Conservation (phyloP, 495 filamentous ascomycete species). For the Hyaloscypha bicolor region DNA sequence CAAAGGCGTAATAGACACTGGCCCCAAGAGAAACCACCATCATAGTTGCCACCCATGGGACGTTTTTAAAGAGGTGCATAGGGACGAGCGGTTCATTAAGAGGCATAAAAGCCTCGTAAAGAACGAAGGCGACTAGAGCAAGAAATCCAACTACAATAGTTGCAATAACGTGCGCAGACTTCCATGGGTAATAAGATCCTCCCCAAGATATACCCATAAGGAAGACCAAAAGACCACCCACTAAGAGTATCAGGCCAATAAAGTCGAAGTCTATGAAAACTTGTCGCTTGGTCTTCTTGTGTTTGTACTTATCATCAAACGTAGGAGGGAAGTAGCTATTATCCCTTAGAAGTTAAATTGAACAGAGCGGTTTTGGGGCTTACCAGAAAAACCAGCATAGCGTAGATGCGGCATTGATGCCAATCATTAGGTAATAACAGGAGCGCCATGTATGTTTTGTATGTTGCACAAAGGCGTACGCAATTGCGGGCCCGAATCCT, state of each 20-base stretch:
- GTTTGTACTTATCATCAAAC: slow-evolving; percentile 27
- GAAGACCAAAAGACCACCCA: slow-evolving; percentile 37
- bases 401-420: slow-evolving; percentile 32
- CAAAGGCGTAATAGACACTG: slow-evolving; percentile 40
- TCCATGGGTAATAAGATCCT: slow-evolving; percentile 45
- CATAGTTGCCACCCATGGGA: slow-evolving; percentile 33
- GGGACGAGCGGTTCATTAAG: slow-evolving; percentile 35
- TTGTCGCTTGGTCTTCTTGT: slow-evolving; percentile 10
- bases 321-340: slow-evolving; percentile 34
- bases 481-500: slow-evolving; percentile 29
- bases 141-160: slow-evolving; percentile 43
- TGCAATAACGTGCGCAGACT: slow-evolving; percentile 42
- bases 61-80: slow-evolving; percentile 39
- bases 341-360: too few species aligned
- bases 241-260: slow-evolving; percentile 38
- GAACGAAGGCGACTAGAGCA: slow-evolving; percentile 39
- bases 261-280: slow-evolving; percentile 39
- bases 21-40: slow-evolving; percentile 28
- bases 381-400: slow-evolving; percentile 32
- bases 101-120: slow-evolving; percentile 35
- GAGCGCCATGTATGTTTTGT: slow-evolving; percentile 34
- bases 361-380: too few species aligned
- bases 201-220: slow-evolving; percentile 45
- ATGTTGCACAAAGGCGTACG: slow-evolving; percentile 29
- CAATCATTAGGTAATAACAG: slow-evolving; percentile 41